phyloP scores from a whole-genome alignment of 106 monocot species.

The Dactylorhiza incarnata region DNA sequence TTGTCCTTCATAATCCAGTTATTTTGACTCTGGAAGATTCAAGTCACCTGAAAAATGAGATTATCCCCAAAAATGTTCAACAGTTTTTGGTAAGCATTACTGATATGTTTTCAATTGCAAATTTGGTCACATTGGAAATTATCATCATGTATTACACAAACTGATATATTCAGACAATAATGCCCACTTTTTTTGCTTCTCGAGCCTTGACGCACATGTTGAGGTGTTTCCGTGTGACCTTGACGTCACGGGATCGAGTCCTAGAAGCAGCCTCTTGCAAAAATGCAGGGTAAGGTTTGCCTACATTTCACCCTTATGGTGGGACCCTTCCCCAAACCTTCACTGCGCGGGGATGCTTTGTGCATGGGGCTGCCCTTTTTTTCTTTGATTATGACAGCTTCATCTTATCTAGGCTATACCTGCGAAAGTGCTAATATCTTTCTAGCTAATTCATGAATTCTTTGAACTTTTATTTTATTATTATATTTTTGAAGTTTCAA shows the following conservation, averaged over 20 bases:
- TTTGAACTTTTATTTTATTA: background rate
- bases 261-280: no score
- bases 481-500: constrained; percentile 1
- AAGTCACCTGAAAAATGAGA: constrained; percentile 42
- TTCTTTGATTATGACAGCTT: background rate
- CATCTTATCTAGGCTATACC: background rate
- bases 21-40: constrained; percentile 69
- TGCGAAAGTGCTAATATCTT: background rate
- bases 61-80: constrained; percentile 76
- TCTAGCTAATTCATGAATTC: background rate
- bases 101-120: background rate
- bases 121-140: background rate
- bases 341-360: no score
- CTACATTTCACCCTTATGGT: no score
- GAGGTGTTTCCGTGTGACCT: no score
- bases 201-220: background rate
- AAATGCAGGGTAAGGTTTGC: no score
- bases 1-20: constrained; percentile 82
- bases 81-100: constrained; percentile 65
- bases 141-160: background rate
- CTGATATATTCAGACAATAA: background rate
- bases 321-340: no score
- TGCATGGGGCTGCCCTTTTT: background rate
- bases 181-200: background rate
- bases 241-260: no score